phyloP scores from a whole-genome alignment of 768 basidiomycete genomes.

The Xerocomellus chrysenteron region DNA sequence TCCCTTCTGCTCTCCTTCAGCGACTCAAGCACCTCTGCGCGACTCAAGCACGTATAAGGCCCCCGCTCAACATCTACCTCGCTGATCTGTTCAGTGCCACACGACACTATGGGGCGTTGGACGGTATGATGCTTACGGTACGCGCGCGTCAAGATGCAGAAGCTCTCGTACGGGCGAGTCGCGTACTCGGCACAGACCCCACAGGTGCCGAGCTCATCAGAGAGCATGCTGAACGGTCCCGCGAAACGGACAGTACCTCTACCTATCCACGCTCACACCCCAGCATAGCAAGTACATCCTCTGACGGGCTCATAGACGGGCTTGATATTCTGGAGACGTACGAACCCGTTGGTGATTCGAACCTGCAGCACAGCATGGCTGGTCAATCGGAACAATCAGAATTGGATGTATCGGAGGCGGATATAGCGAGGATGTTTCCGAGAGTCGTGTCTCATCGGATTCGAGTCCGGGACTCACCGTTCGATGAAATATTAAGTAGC shows the following conservation, averaged over 20 bases:
- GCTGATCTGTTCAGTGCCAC: constrained; percentile 73
- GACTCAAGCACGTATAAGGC: constrained; percentile 45
- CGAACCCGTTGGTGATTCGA: constrained; percentile 1
- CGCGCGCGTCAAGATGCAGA: constrained; percentile 62
- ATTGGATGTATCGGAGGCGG: constrained; percentile 69
- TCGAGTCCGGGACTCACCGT: constrained; percentile 64
- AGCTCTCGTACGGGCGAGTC: constrained; percentile 62
- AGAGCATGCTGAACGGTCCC: constrained; percentile 21
- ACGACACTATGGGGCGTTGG: constrained; percentile 67
- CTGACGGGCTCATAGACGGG: constrained; percentile 22
- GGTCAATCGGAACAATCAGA: constrained; percentile 24
- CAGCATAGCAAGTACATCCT: constrained; percentile 20
- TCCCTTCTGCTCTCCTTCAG: constrained; percentile 32
- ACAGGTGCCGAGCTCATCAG: constrained; percentile 59
- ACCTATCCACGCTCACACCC: constrained; percentile 17
- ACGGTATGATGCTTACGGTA: constrained; percentile 64
- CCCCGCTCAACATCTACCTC: constrained; percentile 59
- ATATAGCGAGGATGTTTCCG: constrained; percentile 72
- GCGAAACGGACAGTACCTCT: constrained; percentile 21
- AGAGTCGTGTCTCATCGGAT: constrained; percentile 74
- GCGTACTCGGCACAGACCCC: constrained; percentile 61
- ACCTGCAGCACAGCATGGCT: constrained; percentile 1
- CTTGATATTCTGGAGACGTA: constrained; percentile 13
- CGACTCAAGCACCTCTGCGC: constrained; percentile 28
- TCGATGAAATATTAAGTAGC: constrained; percentile 68